Base-by-base conservation (phyloP, 139 green algal species). In the Raphidocelis subcapitata region DNA sequence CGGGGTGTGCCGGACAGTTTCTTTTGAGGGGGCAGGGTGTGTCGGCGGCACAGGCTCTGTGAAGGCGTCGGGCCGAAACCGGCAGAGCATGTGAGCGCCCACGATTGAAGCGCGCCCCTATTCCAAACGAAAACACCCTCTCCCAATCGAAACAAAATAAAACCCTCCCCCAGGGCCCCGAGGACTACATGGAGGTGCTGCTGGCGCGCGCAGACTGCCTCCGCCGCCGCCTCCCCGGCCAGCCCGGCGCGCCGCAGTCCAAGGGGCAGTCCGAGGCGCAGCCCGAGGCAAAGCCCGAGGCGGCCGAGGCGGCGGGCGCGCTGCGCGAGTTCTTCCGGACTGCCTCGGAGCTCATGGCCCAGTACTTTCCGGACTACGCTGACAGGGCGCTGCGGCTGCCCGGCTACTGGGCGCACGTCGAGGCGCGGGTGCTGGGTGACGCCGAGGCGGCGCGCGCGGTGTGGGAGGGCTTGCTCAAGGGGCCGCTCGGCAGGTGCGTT, bases 401-500 rank as follows among this genome's bases (percentile, higher is more conserved):
- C 3, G 68, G 62, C 26, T 96, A 95, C 76, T 89, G 83, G 83
- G 84, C 87, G 3, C 82, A 92, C 57, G 92, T 83, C 44, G 89
- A 93, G 76, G 61, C 77, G 32, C 41, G 72, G 32, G 24, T 92
- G 36, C 62, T 72, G 14, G 47, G 77, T 0, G 85, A 92, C 57
- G 2, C 82, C 24, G 57, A 62, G 18, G 86, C 79, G 15, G 88
- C 89, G 4, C 54, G 86, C 0, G 77, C 73, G 3, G 85, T 95
- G 54, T 97, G 90, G 90, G 89, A 97, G 78, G 73, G 76, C 0
- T 64, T 74, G 0, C 44, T 95, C 10, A 90, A 89, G 72, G 72
- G 75, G 0, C 52, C 46, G 3, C n/a, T 80, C 33, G 76, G 72
- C 24, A 83, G 57, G 81, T 83, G 51, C n/a, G n/a, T n/a, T n/a